phyloP scores from a whole-genome alignment of 2,329 filamentous ascomycete species.

The Hymenoscyphus repandus region DNA sequence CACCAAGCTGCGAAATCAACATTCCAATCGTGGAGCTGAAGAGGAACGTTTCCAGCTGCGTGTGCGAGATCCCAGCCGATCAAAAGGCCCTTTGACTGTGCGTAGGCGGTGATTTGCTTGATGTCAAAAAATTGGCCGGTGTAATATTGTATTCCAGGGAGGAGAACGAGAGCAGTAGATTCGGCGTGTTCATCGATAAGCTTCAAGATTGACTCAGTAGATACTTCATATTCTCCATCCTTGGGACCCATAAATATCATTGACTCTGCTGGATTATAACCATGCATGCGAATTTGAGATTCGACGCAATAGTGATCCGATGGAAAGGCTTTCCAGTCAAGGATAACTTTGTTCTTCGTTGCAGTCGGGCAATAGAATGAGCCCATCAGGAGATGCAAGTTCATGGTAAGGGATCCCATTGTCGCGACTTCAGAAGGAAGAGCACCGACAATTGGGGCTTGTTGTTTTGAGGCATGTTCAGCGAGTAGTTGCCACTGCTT shows the following conservation, averaged over 20 bases:
- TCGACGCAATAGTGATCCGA: constrained; percentile 84
- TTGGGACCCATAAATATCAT: constrained; percentile 71
- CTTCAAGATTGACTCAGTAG: constrained; percentile 65
- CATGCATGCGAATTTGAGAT: constrained; percentile 71
- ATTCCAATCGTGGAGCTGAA: constrained; percentile 79
- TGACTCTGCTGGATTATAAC: constrained; percentile 54
- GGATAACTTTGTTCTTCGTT: constrained; percentile 59
- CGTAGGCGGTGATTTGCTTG: constrained; percentile 69
- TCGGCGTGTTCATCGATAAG: constrained; percentile 71
- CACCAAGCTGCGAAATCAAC: constrained; percentile 93
- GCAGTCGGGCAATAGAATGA: constrained; percentile 63
- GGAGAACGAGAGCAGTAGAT: constrained; percentile 68
- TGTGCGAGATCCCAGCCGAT: constrained; percentile 89
- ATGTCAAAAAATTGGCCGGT: constrained; percentile 88
- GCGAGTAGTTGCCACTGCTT: constrained; percentile 75
- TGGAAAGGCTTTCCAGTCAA: constrained; percentile 81
- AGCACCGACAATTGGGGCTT: constrained; percentile 71
- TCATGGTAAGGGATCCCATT: constrained; percentile 79
- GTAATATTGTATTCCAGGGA: constrained; percentile 89
- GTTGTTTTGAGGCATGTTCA: constrained; percentile 64
- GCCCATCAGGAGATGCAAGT: constrained; percentile 63
- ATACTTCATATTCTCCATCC: constrained; percentile 51
- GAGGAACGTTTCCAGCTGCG: constrained; percentile 75
- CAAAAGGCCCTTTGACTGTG: constrained; percentile 62
- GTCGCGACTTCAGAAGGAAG: constrained; percentile 69